These are phyloP conservation scores for Schoenoplectus tabernaemontani DNA, from an alignment of 202 grass and related monocot genomes.

Conservation along the genomic window DNA sequence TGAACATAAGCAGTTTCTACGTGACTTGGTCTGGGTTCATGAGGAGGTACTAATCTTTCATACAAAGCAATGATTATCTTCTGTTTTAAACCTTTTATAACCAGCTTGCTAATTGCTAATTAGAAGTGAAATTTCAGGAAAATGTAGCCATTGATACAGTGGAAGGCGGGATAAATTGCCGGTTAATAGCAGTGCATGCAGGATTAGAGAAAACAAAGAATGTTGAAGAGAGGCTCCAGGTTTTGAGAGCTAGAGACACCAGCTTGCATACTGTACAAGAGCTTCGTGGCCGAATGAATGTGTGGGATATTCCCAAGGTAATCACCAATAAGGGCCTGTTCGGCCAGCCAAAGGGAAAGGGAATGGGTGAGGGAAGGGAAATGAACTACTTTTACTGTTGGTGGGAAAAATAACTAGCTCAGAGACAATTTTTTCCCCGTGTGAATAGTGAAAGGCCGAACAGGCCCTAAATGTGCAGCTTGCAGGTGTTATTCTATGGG, in stretches of 20 bases:
- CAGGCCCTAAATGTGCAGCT: too few relatives aligned
- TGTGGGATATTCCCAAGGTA: slow-evolving; percentile 75
- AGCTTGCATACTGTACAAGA: slow-evolving; percentile 51
- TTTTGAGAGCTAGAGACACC: slow-evolving; percentile 56
- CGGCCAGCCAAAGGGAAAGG: too few relatives aligned
- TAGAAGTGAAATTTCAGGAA: slow-evolving; percentile 37
- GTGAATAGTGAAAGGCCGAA: too few relatives aligned
- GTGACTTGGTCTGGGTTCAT: slow-evolving; percentile 78
- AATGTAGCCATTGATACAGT: slow-evolving; percentile 49
- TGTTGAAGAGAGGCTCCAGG: slow-evolving; percentile 55
- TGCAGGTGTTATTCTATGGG: too few relatives aligned
- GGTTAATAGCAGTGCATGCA: slow-evolving; percentile 79
- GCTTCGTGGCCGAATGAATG: slow-evolving; percentile 61
- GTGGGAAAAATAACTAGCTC: too few relatives aligned
- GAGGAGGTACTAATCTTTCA: slow-evolving; percentile 52
- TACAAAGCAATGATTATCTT: neutral
- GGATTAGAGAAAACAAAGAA: slow-evolving; percentile 53
- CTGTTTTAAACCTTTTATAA: neutral
- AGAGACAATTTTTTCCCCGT: too few relatives aligned
- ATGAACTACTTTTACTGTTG: too few relatives aligned
- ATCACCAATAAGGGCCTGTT: slow-evolving; percentile 15
- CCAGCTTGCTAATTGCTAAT: neutral
- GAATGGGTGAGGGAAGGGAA: too few relatives aligned
- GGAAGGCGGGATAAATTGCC: slow-evolving; percentile 45
- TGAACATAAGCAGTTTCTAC: slow-evolving; percentile 74